A percentile compares a stretch with the other conserved stretches of the same genome.
Evolutionary conservation across 768 basidiomycete species (phyloP).

Genomic region (Gautieria morchelliformis): DNA sequence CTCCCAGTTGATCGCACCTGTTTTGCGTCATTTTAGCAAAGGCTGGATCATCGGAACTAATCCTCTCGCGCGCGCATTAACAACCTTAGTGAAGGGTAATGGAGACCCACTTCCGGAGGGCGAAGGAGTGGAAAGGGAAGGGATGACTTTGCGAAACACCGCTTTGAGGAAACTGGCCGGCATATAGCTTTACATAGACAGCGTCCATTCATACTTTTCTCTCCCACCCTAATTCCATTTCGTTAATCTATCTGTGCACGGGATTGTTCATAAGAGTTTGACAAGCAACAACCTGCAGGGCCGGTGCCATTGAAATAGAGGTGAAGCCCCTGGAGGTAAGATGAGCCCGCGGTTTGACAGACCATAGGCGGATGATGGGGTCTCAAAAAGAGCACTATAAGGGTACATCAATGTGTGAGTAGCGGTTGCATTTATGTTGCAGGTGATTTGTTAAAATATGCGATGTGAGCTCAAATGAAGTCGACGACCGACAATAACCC

Average conservation of each 20-base stretch:
- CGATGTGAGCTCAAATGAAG: neutral
- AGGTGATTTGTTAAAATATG: neutral
- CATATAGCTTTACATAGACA: neutral
- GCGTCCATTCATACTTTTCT: no score
- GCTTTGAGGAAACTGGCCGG: slow-evolving; percentile 5
- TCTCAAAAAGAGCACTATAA: neutral
- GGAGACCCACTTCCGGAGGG: slow-evolving; percentile 15
- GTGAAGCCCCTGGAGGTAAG: no score
- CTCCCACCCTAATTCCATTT: no score
- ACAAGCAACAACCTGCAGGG: no score
- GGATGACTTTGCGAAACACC: slow-evolving; percentile 17
- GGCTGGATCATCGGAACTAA: slow-evolving; percentile 13
- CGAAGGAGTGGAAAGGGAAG: slow-evolving; percentile 17
- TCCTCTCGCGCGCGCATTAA: slow-evolving; percentile 15
- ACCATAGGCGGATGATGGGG: no score
- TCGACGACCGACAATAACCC: neutral
- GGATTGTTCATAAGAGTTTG: no score
- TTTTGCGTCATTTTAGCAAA: slow-evolving; percentile 5
- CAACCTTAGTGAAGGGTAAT: slow-evolving; percentile 17
- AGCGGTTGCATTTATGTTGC: neutral
- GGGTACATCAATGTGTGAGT: neutral
- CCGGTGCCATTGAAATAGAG: no score
- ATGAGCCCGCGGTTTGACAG: no score
- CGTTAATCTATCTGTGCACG: no score
- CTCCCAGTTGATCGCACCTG: neutral